Base-by-base conservation (phyloP, 371 early-diverging fungal species). In the Rhizomucor pusillus region DNA sequence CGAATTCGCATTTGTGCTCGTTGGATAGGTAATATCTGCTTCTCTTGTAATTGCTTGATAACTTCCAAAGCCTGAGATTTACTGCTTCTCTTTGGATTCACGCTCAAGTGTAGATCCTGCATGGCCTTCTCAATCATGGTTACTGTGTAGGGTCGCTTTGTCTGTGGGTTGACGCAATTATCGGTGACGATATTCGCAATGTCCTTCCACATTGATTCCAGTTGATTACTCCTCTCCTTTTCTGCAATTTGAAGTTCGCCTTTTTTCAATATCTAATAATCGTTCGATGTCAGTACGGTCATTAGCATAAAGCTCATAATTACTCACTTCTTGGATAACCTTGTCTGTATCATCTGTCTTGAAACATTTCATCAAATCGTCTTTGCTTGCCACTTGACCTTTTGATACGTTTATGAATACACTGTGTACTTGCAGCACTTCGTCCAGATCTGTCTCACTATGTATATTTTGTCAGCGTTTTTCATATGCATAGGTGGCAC, bases 51-150 rank as follows among this genome's bases (percentile, higher is more conserved):
- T 67, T 87, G 90, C 60, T 85, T 90, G 52, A 99, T 96, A 14
- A 94, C 91, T 46, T 97, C 97, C 56, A 95, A 68, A 20, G 98
- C 96, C 73, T 83, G 88, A 7, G 82, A 82, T 62, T 98, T 98
- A 22, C 91, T 86, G 59, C 84, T 91, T 40, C 87, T 79, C 57
- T 91, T 94, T 1, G 90, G 86, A 63, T 94, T 90, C 46, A 96
- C 86, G 45, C 89, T 90, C 58, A 90, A 85, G 64, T 97, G 98
- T 14, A 97, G 69, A 54, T 97, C 95, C 3, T 80, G 79, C 89
- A 99, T 91, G 13, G 94, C 91, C 73, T 97, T 95, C 67, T 99
- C 98, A 54, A 99, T 95, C 89, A 97, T 94, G 13, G 94, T 90
- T 34, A 93, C 90, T 0, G 99, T 90, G 56, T 99, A 96, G 1